These are phyloP conservation scores for Sarocladium kiliense DNA, from an alignment of 2,329 filamentous ascomycete genomes.

Conservation along the genomic window DNA sequence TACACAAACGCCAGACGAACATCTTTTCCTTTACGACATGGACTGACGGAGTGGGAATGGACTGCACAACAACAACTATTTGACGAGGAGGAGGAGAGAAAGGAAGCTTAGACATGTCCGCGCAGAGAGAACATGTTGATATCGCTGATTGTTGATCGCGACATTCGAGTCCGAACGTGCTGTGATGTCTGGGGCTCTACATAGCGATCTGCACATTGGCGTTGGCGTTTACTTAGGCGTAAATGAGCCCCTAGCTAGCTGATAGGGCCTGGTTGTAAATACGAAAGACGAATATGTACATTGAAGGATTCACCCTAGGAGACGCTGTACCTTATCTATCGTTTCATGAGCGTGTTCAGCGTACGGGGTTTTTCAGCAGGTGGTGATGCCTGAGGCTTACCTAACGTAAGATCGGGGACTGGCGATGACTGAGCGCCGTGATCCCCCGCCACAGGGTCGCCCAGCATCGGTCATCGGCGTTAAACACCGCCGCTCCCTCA, in stretches of 20 bases:
- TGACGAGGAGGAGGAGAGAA: neutral
- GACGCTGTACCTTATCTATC: neutral
- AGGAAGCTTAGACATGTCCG: too few relatives aligned
- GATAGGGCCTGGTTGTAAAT: neutral
- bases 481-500: neutral
- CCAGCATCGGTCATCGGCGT: slow-evolving; percentile 4
- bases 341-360: too few relatives aligned
- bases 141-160: too few relatives aligned
- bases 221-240: neutral
- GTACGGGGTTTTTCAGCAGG: too few relatives aligned
- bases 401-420: neutral
- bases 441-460: neutral
- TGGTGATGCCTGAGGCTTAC: neutral
- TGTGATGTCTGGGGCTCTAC: too few relatives aligned
- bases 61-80: neutral
- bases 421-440: neutral
- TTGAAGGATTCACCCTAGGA: too few relatives aligned
- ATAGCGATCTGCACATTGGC: neutral
- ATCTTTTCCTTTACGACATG: slow-evolving; percentile 11
- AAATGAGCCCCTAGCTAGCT: neutral
- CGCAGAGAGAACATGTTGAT: too few relatives aligned
- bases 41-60: neutral
- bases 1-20: neutral
- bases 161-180: too few relatives aligned
- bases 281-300: neutral